Evolutionary conservation across 2,329 filamentous ascomycete genomes (phyloP).

Genomic region (Botrytis pseudocinerea): DNA sequence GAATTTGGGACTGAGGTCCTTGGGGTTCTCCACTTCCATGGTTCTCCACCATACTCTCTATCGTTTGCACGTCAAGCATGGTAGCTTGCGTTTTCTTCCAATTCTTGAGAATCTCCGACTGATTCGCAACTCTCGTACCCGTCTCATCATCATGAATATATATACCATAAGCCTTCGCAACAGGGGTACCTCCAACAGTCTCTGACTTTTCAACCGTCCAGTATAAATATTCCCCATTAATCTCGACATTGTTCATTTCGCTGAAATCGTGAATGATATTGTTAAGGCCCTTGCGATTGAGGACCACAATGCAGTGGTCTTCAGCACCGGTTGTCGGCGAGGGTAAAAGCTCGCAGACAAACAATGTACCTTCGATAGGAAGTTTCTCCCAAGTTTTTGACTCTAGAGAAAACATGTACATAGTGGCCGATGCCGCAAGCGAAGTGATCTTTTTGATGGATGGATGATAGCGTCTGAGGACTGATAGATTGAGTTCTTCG

Average conservation of each 20-base stretch:
- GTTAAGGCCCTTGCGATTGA: conserved; percentile 70
- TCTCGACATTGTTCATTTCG: conserved; percentile 62
- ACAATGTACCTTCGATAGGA: conserved; percentile 83
- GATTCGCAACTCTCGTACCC: conserved; percentile 44
- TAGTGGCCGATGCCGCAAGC: conserved; percentile 80
- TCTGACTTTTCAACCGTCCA: conserved; percentile 32
- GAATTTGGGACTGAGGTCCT: conserved; percentile 19
- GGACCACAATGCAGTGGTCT: conserved; percentile 63
- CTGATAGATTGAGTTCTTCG: conserved; percentile 82
- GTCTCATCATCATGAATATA: conserved; percentile 56
- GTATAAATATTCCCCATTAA: conserved; percentile 57
- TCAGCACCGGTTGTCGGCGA: conserved; percentile 44
- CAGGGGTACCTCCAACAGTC: conserved; percentile 18
- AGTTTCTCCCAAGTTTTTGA: conserved; percentile 78
- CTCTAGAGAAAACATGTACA: conserved; percentile 74
- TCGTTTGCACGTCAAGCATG: conserved; percentile 8
- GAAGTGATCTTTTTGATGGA: conserved; percentile 71
- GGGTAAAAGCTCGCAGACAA: conserved; percentile 68
- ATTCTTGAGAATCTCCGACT: conserved; percentile 34
- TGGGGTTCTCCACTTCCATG: conserved; percentile 27
- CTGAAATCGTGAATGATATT: conserved; percentile 70
- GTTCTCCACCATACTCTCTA: conserved; percentile 24
- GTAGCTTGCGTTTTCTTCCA: conserved; percentile 29
- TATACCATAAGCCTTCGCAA: conserved; percentile 50
- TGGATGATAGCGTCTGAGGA: conserved; percentile 79